Percentiles rank a stretch among this genome's conserved stretches.
Conservation (phyloP, 306 rosid genomes). For the Corylus americana region DNA sequence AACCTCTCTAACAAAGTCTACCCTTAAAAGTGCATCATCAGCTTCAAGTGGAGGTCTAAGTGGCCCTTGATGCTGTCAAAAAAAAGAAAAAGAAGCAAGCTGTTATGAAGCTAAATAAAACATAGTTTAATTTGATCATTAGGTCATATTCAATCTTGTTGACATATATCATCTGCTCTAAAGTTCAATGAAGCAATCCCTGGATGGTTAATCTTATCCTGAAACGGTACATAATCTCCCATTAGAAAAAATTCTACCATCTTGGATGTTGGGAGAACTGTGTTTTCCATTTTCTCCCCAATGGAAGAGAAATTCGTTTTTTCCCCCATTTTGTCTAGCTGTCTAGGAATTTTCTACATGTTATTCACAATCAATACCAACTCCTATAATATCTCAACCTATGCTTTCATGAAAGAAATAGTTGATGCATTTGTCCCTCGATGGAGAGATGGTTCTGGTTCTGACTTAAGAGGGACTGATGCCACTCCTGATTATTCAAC, state of each 20-base stretch:
- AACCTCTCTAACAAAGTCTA: slow-evolving; percentile 90
- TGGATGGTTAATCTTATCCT: background rate
- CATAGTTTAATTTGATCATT: background rate
- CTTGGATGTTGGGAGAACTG: background rate
- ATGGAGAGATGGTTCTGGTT: background rate
- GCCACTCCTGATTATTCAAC: background rate
- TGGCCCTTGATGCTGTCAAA: slow-evolving; percentile 71
- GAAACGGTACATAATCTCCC: background rate
- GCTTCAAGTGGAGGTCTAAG: slow-evolving; percentile 60
- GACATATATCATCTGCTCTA: background rate
- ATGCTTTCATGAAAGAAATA: background rate
- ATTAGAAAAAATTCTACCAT: background rate
- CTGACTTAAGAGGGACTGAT: background rate
- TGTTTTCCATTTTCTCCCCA: background rate
- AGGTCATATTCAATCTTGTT: background rate
- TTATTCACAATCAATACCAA: background rate
- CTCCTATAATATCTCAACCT: background rate
- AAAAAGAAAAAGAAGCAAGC: background rate
- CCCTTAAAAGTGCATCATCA: slow-evolving; percentile 72
- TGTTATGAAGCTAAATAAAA: background rate
- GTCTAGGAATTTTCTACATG: background rate
- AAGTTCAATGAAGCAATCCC: background rate
- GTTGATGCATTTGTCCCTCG: background rate
- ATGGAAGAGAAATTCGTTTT: background rate
- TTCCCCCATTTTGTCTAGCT: background rate